A percentile compares a stretch with the other conserved stretches of the same genome.
Evolutionary conservation across 1,284 basidiomycete species (phyloP).

Genomic region (Meira miltonrushii): DNA sequence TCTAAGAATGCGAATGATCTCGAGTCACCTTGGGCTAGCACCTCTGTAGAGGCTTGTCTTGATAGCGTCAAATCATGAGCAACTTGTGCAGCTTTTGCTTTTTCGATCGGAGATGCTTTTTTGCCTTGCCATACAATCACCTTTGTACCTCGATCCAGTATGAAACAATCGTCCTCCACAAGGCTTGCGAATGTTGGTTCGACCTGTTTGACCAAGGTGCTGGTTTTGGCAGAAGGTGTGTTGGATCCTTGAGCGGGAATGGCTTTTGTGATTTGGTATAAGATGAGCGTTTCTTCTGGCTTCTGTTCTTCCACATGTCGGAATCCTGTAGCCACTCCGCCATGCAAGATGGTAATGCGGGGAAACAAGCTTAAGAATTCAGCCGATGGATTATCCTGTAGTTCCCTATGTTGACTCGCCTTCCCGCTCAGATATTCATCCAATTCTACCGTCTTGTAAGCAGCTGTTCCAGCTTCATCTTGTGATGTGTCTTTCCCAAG

Average conservation of each 20-base stretch:
- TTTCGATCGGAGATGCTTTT: constrained; percentile 11
- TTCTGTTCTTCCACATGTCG: constrained; percentile 54
- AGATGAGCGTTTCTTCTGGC: constrained; percentile 1
- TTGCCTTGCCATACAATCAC: background rate
- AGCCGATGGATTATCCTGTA: background rate
- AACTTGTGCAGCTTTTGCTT: constrained; percentile 17
- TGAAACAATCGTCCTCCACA: background rate
- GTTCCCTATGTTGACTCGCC: constrained; percentile 63
- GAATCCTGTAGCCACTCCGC: constrained; percentile 63
- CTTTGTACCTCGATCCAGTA: background rate
- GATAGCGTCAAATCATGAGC: constrained; percentile 4
- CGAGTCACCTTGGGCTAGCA: constrained; percentile 1
- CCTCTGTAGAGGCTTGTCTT: constrained; percentile 2
- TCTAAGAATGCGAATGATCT: background rate
- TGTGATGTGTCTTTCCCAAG: constrained; percentile 61
- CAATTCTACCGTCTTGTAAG: constrained; percentile 65
- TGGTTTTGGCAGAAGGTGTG: background rate
- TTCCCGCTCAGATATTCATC: constrained; percentile 63
- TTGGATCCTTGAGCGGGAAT: background rate
- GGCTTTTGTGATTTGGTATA: background rate
- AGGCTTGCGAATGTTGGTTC: background rate
- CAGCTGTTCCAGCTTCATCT: constrained; percentile 63
- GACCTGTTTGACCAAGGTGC: background rate
- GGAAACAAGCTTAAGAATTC: constrained; percentile 53
- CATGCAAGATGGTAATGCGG: constrained; percentile 58